Conservation (phyloP, 1,139 yeast genomes). For the Petasospora rhodanensis region DNA sequence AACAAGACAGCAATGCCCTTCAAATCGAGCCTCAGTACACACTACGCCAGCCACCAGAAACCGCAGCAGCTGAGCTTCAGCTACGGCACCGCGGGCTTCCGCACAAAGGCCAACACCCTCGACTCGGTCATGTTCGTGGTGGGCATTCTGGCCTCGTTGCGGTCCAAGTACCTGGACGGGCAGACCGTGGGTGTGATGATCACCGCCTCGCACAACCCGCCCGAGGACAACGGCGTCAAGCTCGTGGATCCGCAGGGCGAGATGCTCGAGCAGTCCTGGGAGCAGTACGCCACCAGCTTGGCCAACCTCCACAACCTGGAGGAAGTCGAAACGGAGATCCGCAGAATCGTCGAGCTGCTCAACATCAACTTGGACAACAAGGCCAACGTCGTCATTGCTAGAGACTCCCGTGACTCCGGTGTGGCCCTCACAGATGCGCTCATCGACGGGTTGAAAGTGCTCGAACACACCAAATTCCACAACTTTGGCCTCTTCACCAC, state of each 20-base stretch:
- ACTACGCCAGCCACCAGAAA: conserved; percentile 31
- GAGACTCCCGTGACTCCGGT: conserved; percentile 79
- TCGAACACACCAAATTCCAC: conserved; percentile 39
- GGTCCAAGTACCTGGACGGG: conserved; percentile 69
- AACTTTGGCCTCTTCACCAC: conserved; percentile 81
- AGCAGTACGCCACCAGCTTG: conserved; percentile 66
- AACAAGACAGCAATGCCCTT: too few species aligned
- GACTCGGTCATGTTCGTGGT: conserved; percentile 85
- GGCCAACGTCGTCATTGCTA: conserved; percentile 49
- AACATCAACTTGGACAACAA: conserved; percentile 36
- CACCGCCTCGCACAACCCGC: conserved; percentile 97
- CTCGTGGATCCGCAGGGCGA: conserved; percentile 91
- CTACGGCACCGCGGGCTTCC: conserved; percentile 97
- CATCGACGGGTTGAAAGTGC: conserved; percentile 58
- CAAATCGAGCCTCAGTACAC: too few species aligned
- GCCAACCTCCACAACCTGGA: conserved; percentile 57
- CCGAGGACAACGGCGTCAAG: conserved; percentile 93
- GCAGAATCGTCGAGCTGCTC: conserved; percentile 31
- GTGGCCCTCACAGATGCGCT: conserved; percentile 59
- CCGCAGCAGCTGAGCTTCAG: conserved; percentile 45
- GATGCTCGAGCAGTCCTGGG: conserved; percentile 88
- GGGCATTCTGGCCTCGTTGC: conserved; percentile 74
- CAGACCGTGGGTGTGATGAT: conserved; percentile 86
- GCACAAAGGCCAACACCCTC: conserved; percentile 65
- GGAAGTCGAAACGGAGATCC: conserved; percentile 31